phyloP scores from a whole-genome alignment of 306 rosid species.

The Trifolium repens region DNA sequence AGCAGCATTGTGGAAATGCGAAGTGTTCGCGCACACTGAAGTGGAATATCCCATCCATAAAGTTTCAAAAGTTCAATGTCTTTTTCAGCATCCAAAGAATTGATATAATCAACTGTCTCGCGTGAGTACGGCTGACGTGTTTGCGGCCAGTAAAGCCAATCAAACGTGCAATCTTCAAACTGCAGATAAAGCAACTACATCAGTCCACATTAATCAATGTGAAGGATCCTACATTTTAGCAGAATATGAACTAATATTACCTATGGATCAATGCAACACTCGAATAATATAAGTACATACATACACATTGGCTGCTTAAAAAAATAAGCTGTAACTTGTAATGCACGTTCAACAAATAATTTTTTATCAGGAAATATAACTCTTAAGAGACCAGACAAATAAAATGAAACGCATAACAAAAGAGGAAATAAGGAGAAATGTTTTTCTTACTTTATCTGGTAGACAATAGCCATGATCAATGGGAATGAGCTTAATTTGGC shows the following conservation, averaged over 20 bases:
- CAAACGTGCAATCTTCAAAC: slow-evolving; percentile 92
- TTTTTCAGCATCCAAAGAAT: slow-evolving; percentile 71
- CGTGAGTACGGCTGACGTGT: slow-evolving; percentile 64
- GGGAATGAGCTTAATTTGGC: slow-evolving; percentile 65
- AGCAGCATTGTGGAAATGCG: slow-evolving; percentile 77
- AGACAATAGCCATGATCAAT: slow-evolving; percentile 90
- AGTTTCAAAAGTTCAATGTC: slow-evolving; percentile 65
- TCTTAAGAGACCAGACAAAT: slow-evolving; percentile 2
- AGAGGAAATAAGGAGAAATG: slow-evolving; percentile 10
- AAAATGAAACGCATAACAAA: not conserved
- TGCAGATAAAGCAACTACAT: slow-evolving; percentile 39
- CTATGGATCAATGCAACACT: slow-evolving; percentile 1
- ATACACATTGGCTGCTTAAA: not conserved
- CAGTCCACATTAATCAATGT: slow-evolving; percentile 27
- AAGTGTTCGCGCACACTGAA: slow-evolving; percentile 62
- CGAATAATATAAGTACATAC: not conserved
- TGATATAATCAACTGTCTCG: slow-evolving; percentile 61
- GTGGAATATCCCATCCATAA: slow-evolving; percentile 74
- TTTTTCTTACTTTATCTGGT: slow-evolving; percentile 71
- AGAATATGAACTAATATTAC: not conserved
- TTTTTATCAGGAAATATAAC: slow-evolving; percentile 2
- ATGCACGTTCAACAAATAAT: not conserved
- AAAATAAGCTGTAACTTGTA: slow-evolving; percentile 6
- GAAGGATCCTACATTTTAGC: slow-evolving; percentile 6
- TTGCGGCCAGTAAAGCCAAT: slow-evolving; percentile 94